A percentile compares a stretch with the other conserved stretches of the same genome.
These are phyloP conservation scores for Anaeromyces robustus DNA, from an alignment of 192 early-diverging fungal genomes.

Conservation along the genomic window DNA sequence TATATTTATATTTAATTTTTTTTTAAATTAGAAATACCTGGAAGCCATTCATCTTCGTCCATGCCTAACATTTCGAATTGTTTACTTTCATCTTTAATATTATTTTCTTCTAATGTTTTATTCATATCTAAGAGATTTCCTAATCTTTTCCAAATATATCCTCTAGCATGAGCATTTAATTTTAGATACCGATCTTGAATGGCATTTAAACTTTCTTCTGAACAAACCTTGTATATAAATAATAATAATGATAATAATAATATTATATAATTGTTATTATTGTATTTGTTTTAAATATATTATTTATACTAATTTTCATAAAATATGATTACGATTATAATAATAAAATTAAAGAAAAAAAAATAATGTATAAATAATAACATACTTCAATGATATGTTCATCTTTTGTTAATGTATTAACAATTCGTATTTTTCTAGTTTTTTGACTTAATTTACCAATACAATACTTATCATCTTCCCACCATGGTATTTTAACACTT, in stretches of 20 bases:
- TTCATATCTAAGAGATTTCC: slow-evolving; percentile 33
- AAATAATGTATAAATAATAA: too few relatives aligned
- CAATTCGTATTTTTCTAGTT: slow-evolving; percentile 29
- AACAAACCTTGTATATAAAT: slow-evolving; percentile 18
- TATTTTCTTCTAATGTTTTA: slow-evolving; percentile 33
- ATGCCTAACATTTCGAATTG: slow-evolving; percentile 28
- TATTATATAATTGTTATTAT: too few relatives aligned
- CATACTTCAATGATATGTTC: slow-evolving; percentile 32
- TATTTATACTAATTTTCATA: too few relatives aligned
- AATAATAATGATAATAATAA: background rate
- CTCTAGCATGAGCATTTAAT: slow-evolving; percentile 35
- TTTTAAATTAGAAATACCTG: slow-evolving; percentile 1
- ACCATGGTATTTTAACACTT: slow-evolving; percentile 22
- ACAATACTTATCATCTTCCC: slow-evolving; percentile 28
- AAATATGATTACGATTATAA: too few relatives aligned
- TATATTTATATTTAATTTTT: too few relatives aligned
- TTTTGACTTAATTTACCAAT: slow-evolving; percentile 25
- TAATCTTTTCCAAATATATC: slow-evolving; percentile 49
- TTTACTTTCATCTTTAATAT: slow-evolving; percentile 24
- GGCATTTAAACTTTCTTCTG: slow-evolving; percentile 29
- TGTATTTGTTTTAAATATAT: too few relatives aligned
- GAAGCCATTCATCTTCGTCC: slow-evolving; percentile 30
- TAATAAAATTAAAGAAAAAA: background rate
- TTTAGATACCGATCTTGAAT: slow-evolving; percentile 33
- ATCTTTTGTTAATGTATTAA: slow-evolving; percentile 36